A percentile compares a stretch with the other conserved stretches of the same genome.
These are phyloP conservation scores for Salix caprea DNA, from an alignment of 345 rosid genomes.

Conservation along the genomic window DNA sequence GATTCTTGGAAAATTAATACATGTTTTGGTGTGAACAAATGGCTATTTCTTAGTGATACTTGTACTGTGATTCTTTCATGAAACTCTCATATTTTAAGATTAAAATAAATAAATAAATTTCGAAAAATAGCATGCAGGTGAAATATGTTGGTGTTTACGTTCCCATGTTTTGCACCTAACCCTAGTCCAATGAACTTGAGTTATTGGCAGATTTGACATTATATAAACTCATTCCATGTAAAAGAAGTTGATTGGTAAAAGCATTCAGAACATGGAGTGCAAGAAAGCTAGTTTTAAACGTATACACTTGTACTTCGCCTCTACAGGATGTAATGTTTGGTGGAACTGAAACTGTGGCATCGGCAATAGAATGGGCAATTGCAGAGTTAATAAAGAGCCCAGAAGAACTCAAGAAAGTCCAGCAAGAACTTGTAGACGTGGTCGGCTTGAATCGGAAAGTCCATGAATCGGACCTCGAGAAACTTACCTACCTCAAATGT, in stretches of 20 bases:
- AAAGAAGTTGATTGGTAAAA: not conserved
- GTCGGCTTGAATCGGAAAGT: slow-evolving; percentile 19
- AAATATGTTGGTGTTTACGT: not conserved
- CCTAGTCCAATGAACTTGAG: not conserved
- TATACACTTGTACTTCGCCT: not conserved
- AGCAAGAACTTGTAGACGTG: slow-evolving; percentile 13
- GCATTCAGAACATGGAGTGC: too few species aligned
- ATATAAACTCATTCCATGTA: not conserved
- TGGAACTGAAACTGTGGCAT: slow-evolving; percentile 31
- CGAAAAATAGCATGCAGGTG: not conserved
- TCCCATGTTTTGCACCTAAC: not conserved
- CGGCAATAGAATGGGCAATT: slow-evolving; percentile 29
- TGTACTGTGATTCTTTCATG: not conserved
- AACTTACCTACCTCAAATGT: slow-evolving; percentile 17
- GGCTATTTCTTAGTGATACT: not conserved
- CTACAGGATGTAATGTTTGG: slow-evolving; percentile 29
- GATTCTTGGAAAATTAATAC: not conserved
- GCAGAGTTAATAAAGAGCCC: slow-evolving; percentile 22
- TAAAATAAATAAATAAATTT: not conserved
- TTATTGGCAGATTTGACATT: not conserved
- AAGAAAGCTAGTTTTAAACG: not conserved
- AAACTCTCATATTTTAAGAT: not conserved
- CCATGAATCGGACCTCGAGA: slow-evolving; percentile 17
- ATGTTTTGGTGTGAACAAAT: not conserved
- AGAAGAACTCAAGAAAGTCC: slow-evolving; percentile 12